Evolutionary conservation across 139 green algal species (phyloP).

Genomic region (Chlorella ohadii): DNA sequence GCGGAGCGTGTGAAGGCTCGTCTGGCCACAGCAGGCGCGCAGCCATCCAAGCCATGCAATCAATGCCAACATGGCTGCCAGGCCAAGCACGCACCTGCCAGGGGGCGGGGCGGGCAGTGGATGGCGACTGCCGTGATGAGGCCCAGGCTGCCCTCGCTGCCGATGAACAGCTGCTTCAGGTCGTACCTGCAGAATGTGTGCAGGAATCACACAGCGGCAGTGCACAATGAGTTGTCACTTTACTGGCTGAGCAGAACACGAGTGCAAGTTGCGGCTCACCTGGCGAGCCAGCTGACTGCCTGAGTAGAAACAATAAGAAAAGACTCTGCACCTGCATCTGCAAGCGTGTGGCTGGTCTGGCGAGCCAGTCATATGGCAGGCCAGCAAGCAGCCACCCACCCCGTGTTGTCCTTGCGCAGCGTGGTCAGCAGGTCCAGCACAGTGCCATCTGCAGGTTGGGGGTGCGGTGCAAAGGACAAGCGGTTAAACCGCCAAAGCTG

Average conservation of each 20-base stretch:
- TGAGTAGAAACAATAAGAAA: too few relatives aligned
- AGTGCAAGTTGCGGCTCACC: too few relatives aligned
- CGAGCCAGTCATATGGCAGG: neutral
- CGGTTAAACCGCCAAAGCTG: too few relatives aligned
- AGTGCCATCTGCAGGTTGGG: slow-evolving; percentile 62
- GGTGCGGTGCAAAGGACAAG: too few relatives aligned
- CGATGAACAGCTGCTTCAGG: slow-evolving; percentile 99
- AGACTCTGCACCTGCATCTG: too few relatives aligned
- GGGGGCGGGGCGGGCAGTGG: slow-evolving; percentile 70
- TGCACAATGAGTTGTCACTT: too few relatives aligned
- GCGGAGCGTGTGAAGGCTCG: neutral
- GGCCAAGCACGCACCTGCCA: neutral
- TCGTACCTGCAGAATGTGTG: slow-evolving; percentile 76
- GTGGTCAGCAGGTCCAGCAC: slow-evolving; percentile 87
- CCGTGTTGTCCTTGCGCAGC: slow-evolving; percentile 98
- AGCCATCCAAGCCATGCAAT: too few relatives aligned
- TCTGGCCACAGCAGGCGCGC: too few relatives aligned
- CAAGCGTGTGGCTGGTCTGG: too few relatives aligned
- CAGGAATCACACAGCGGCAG: neutral
- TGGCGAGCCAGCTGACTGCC: too few relatives aligned
- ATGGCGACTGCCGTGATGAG: slow-evolving; percentile 87
- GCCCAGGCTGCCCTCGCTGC: slow-evolving; percentile 95
- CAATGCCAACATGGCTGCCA: too few relatives aligned
- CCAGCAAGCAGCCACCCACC: slow-evolving; percentile 41
- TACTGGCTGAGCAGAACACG: too few relatives aligned